A percentile compares a stretch with the other conserved stretches of the same genome.
These are phyloP conservation scores for Trichopus zeylanicus DNA, from an alignment of 116 monocot genomes.

Conservation along the genomic window DNA sequence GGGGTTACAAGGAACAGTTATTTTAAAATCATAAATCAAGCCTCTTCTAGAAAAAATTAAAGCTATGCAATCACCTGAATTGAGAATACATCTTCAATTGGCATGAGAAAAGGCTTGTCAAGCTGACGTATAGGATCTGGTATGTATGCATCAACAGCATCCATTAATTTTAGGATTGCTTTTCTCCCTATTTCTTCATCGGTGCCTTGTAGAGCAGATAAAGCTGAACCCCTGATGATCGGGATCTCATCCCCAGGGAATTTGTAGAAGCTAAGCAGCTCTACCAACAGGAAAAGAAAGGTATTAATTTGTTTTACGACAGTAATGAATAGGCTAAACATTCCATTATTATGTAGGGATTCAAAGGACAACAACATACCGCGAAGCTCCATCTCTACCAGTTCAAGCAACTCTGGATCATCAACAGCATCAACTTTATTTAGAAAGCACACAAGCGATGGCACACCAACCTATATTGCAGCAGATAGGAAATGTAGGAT, in stretches of 20 bases:
- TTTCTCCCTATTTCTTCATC: slow-evolving; percentile 91
- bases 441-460: slow-evolving; percentile 93
- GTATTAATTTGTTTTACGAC: not conserved
- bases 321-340: not conserved
- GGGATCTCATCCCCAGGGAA: slow-evolving; percentile 98
- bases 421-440: slow-evolving; percentile 99
- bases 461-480: slow-evolving; percentile 77
- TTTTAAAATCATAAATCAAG: too few relatives aligned
- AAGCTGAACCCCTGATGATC: slow-evolving; percentile 86
- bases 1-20: too few relatives aligned
- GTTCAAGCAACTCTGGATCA: slow-evolving; percentile 94
- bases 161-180: slow-evolving; percentile 87
- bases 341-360: too few relatives aligned
- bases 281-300: slow-evolving; percentile 33
- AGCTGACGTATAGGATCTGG: slow-evolving; percentile 85
- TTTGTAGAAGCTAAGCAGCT: slow-evolving; percentile 92
- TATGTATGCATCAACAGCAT: slow-evolving; percentile 93
- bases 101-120: slow-evolving; percentile 96
- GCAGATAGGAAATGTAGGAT: not conserved
- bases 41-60: too few relatives aligned
- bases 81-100: slow-evolving; percentile 98
- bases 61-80: slow-evolving; percentile 92
- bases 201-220: slow-evolving; percentile 85
- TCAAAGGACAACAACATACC: slow-evolving; percentile 30
- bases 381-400: slow-evolving; percentile 96